Evolutionary conservation across 768 basidiomycete genomes (phyloP), one percentile per base, ranked within the genome.

Genomic region (Podaxis sp.): DNA sequence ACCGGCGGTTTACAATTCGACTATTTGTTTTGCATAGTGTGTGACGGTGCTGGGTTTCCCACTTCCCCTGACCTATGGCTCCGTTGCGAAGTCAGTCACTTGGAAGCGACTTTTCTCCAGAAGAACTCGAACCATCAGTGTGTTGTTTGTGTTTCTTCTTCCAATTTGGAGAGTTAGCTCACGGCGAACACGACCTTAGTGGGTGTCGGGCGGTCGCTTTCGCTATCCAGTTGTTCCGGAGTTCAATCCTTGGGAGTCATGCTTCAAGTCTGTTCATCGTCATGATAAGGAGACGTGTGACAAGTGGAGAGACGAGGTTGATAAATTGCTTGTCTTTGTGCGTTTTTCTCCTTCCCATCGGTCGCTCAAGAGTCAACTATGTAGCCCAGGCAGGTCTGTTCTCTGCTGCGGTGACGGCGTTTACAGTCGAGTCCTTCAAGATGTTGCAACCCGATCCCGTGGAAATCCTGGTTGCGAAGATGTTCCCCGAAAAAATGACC

Each of bases 381-480:
- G 2, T 44, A 8, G 10, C 33, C 33, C 33, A 72, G 71, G 69
- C 70, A 20, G 70, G 68, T 28, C 67, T 72, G 24, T 72, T 72
- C 51, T 69, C 71, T 17, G 71, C 67, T 22, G 65, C 66, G 17
- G 71, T 72, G 22, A 69, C 68, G 2, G 69, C 71, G 2, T 73
- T 73, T 53, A 66, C 66, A 26, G 62, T 72, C 12, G 67, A 70
- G 36, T 67, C 70, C 2, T 70, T 67, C 56, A 61, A 65, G 11
- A 65, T 64, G 65, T 65, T 73, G 12, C 64, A 70, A 37, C 56
- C 65, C 20, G 64, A 70, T 60, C 66, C 70, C 2, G 62, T 63
- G 41, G 63, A 63, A 36, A n/a, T 52, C 7, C 49, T 66, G 48
- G 55, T 62, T 5, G 30, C 64, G 6, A 56, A 67, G 4, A 54